Conservation (phyloP, 1,284 basidiomycete species). For the Golubevia pallescens region DNA sequence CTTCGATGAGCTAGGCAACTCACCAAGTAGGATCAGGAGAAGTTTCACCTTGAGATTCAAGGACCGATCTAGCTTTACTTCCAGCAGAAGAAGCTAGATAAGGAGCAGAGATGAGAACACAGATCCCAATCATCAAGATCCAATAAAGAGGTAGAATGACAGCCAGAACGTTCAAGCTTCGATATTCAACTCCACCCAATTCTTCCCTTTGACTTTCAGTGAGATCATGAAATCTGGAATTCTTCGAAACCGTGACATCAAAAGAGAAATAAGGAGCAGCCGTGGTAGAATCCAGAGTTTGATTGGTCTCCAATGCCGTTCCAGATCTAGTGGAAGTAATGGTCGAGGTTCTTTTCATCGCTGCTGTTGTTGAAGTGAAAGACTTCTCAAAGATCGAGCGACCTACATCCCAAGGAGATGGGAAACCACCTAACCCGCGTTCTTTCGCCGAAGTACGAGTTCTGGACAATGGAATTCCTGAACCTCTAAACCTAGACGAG, state of each 20-base stretch:
- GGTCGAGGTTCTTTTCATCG: slow-evolving; percentile 49
- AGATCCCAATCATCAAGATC: slow-evolving; percentile 24
- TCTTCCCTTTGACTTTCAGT: slow-evolving; percentile 56
- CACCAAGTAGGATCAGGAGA: slow-evolving; percentile 15
- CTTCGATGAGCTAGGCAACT: background rate
- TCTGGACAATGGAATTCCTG: slow-evolving; percentile 31
- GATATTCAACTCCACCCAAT: slow-evolving; percentile 61
- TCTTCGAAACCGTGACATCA: slow-evolving; percentile 55
- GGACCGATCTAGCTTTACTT: slow-evolving; percentile 24
- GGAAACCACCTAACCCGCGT: slow-evolving; percentile 52
- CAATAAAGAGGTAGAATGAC: slow-evolving; percentile 57
- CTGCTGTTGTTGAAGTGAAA: slow-evolving; percentile 2
- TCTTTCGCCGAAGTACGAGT: slow-evolving; percentile 45
- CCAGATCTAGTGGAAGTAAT: slow-evolving; percentile 40
- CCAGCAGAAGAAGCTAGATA: slow-evolving; percentile 40
- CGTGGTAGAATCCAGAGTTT: slow-evolving; percentile 4
- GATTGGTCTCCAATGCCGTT: slow-evolving; percentile 4
- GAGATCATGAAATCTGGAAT: slow-evolving; percentile 52
- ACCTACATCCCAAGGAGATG: slow-evolving; percentile 44
- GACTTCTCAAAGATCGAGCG: slow-evolving; percentile 13
- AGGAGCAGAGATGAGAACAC: slow-evolving; percentile 19
- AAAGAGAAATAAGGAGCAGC: slow-evolving; percentile 58
- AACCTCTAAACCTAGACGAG: slow-evolving; percentile 14
- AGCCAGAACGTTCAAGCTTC: slow-evolving; percentile 53
- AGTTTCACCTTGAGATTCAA: slow-evolving; percentile 29